These are phyloP conservation scores for Neostapfia colusana DNA, from an alignment of 176 grass and related monocot genomes.

Conservation along the genomic window DNA sequence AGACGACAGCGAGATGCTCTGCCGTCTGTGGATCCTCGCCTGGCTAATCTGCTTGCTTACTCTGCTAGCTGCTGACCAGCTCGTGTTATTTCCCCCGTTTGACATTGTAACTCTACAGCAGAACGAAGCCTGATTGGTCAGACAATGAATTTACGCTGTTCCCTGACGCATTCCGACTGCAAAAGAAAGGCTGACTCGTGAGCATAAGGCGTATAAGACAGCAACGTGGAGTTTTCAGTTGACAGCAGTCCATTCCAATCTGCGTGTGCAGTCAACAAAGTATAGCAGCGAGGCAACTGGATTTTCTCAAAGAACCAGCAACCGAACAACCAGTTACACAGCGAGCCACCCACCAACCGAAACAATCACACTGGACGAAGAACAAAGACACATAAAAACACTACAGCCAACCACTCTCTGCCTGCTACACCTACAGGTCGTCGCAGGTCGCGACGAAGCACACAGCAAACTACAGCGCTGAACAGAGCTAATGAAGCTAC, in stretches of 20 bases:
- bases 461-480: neutral
- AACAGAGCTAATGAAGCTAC: neutral
- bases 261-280: too few relatives aligned
- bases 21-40: too few relatives aligned
- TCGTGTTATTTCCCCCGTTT: too few relatives aligned
- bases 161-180: neutral
- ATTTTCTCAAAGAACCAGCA: neutral
- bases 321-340: constrained; percentile 13
- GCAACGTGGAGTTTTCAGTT: too few relatives aligned
- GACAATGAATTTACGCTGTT: neutral
- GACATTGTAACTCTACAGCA: too few relatives aligned
- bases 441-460: neutral
- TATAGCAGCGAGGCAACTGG: neutral
- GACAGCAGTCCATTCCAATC: too few relatives aligned
- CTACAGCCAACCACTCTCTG: neutral
- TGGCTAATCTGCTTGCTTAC: too few relatives aligned
- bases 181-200: neutral
- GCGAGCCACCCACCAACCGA: neutral
- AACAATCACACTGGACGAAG: neutral
- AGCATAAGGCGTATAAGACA: too few relatives aligned
- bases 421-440: constrained; percentile 4
- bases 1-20: too few relatives aligned
- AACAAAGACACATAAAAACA: neutral
- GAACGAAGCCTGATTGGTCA: too few relatives aligned
- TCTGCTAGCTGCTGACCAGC: too few relatives aligned